These are phyloP conservation scores for Coprinellus micaceus DNA, from an alignment of 768 basidiomycete genomes.

Conservation along the genomic window DNA sequence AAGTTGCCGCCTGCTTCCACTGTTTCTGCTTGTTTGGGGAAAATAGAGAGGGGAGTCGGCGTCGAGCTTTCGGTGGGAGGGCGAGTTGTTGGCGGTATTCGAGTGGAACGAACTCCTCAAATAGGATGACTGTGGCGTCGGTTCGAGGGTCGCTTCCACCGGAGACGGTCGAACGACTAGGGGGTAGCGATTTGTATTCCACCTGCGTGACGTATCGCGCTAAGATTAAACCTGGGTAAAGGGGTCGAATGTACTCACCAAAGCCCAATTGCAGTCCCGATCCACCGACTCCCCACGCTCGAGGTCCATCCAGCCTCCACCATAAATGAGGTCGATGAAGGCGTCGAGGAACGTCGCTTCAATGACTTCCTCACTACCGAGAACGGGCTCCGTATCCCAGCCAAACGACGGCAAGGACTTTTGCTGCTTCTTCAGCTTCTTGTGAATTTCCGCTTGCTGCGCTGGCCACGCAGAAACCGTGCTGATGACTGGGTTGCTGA, in stretches of 20 bases:
- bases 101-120: conserved; percentile 90
- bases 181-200: conserved; percentile 79
- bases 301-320: conserved; percentile 79
- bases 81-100: conserved; percentile 81
- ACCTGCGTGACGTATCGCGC: too few relatives aligned
- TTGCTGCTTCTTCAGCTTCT: conserved; percentile 82
- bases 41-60: conserved; percentile 71
- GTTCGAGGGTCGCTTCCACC: conserved; percentile 65
- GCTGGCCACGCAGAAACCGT: conserved; percentile 69
- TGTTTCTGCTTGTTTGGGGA: conserved; percentile 50
- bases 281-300: conserved; percentile 72
- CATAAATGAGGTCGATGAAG: conserved; percentile 79
- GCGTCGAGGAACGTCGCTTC: conserved; percentile 91
- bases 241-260: too few relatives aligned
- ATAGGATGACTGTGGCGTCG: conserved; percentile 68
- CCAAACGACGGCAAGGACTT: conserved; percentile 81
- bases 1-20: conserved; percentile 81
- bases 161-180: conserved; percentile 30
- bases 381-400: conserved; percentile 86
- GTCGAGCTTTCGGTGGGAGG: conserved; percentile 44
- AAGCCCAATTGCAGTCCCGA: conserved; percentile 87
- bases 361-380: conserved; percentile 74
- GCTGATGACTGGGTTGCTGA: conserved; percentile 48
- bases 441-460: conserved; percentile 67
- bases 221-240: too few relatives aligned